phyloP scores from a whole-genome alignment of 495 filamentous ascomycete species.

The Penicillium pancosmium region DNA sequence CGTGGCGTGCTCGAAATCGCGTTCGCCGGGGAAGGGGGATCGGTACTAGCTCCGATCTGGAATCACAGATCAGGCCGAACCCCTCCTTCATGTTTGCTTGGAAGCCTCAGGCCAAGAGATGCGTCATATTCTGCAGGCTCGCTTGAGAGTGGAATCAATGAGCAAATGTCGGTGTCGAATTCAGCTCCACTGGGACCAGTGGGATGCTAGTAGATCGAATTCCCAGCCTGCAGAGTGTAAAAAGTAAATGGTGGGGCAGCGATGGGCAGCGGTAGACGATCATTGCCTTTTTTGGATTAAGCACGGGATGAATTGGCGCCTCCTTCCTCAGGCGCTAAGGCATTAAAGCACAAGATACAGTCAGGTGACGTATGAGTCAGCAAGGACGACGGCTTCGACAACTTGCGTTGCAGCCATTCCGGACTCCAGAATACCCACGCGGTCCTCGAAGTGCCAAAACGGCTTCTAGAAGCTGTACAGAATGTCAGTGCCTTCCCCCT shows the following conservation, averaged over 20 bases:
- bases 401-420: constrained; percentile 46
- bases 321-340: no score
- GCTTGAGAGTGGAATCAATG: background rate
- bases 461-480: constrained; percentile 36
- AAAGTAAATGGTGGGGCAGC: no score
- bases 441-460: constrained; percentile 49
- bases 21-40: background rate
- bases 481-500: constrained; percentile 30
- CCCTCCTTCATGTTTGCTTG: background rate
- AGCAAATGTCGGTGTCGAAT: constrained; percentile 16
- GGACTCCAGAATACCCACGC: constrained; percentile 55
- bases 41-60: background rate
- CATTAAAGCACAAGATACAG: background rate
- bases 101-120: constrained; percentile 6
- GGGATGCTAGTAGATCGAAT: constrained; percentile 4
- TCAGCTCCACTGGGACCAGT: constrained; percentile 15
- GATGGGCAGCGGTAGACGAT: constrained; percentile 16
- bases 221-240: constrained; percentile 2
- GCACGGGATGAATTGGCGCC: no score
- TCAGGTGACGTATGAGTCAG: constrained; percentile 21
- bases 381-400: constrained; percentile 36
- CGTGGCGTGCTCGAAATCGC: constrained; percentile 20
- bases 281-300: background rate
- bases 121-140: constrained; percentile 7
- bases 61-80: background rate